Conservation (phyloP, 1,139 yeast genomes). For the Blastobotrys serpentis region DNA sequence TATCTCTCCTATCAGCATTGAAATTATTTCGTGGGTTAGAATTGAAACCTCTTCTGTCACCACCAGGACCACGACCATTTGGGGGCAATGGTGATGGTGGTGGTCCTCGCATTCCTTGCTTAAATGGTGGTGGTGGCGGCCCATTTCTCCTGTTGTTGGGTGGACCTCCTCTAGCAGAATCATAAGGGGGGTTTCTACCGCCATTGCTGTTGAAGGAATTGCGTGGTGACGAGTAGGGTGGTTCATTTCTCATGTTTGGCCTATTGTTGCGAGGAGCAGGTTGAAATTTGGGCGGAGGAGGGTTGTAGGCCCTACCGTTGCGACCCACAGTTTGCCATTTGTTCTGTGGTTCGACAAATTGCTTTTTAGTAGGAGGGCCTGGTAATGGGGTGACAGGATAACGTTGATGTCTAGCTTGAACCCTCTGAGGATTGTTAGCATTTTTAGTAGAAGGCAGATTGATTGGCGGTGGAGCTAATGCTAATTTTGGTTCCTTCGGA, state of each 20-base stretch:
- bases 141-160: not conserved
- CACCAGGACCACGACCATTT: not conserved
- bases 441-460: slow-evolving; percentile 21
- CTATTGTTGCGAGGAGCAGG: not conserved
- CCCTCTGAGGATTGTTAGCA: slow-evolving; percentile 1
- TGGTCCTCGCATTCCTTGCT: not conserved
- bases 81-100: not conserved
- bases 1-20: no score
- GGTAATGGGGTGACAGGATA: slow-evolving; percentile 19
- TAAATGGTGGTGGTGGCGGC: not conserved
- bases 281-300: not conserved
- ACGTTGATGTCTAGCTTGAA: slow-evolving; percentile 14
- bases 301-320: not conserved
- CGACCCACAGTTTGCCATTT: not conserved
- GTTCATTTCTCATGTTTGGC: not conserved
- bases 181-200: not conserved
- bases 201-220: not conserved
- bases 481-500: slow-evolving; percentile 21
- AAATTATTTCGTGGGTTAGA: not conserved
- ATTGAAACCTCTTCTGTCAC: not conserved
- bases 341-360: not conserved
- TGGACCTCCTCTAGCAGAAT: not conserved
- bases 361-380: not conserved
- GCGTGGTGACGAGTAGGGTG: not conserved
- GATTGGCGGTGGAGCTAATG: slow-evolving; percentile 32